Conservation (phyloP, 2,329 filamentous ascomycete genomes). For the Ophiostoma perfectum region DNA sequence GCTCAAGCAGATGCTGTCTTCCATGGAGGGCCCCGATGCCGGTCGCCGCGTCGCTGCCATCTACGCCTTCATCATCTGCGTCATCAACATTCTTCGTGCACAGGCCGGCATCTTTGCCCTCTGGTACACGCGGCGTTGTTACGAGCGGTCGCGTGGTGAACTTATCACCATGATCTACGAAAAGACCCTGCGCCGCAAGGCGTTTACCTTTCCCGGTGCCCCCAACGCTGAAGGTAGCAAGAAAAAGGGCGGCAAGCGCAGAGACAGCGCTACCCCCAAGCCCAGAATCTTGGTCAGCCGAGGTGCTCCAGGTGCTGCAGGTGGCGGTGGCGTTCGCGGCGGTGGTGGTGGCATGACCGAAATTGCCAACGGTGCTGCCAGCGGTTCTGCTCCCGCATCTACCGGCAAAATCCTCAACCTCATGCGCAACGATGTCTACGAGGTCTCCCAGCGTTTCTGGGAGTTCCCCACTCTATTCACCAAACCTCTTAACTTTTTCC, state of each 20-base stretch:
- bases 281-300: constrained; percentile 17
- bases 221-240: neutral
- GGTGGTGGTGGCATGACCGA: constrained; percentile 20
- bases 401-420: constrained; percentile 89
- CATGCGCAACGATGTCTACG: constrained; percentile 76
- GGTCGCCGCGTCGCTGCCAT: constrained; percentile 54
- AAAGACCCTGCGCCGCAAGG: constrained; percentile 61
- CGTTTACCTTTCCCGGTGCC: constrained; percentile 50
- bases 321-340: constrained; percentile 14
- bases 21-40: constrained; percentile 52
- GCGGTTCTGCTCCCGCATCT: constrained; percentile 54
- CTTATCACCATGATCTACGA: constrained; percentile 63
- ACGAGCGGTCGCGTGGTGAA: constrained; percentile 79
- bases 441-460: constrained; percentile 81
- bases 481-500: constrained; percentile 68
- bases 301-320: constrained; percentile 11
- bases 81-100: constrained; percentile 54
- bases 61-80: constrained; percentile 59
- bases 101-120: constrained; percentile 64
- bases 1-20: constrained; percentile 63
- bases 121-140: constrained; percentile 79
- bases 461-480: constrained; percentile 72
- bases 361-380: constrained; percentile 14
- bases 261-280: constrained; percentile 23
- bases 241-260: constrained; percentile 29